Conservation (phyloP, 1,284 basidiomycete genomes). For the Ceratobasidium sp. region DNA sequence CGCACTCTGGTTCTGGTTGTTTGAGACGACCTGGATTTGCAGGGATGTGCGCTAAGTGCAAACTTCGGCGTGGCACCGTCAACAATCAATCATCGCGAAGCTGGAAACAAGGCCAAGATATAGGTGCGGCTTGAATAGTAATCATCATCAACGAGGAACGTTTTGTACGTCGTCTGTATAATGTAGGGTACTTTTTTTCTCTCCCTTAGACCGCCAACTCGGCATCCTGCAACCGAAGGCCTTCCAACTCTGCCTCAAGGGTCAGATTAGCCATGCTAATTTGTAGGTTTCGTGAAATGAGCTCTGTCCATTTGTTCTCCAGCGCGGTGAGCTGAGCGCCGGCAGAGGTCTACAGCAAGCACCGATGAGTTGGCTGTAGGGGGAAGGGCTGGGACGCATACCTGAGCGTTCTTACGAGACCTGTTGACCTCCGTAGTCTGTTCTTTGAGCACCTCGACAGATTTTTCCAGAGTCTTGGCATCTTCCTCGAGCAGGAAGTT, state of each 20-base stretch:
- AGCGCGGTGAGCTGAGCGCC: conserved; percentile 79
- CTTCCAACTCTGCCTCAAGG: conserved; percentile 70
- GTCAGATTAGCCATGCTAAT: conserved; percentile 92
- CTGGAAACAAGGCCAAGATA: conserved; percentile 58
- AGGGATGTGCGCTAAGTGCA: conserved; percentile 70
- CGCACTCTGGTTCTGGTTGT: conserved; percentile 5
- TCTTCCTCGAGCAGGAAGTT: conserved; percentile 86
- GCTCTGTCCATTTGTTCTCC: conserved; percentile 86
- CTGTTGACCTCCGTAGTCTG: conserved; percentile 83
- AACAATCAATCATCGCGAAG: conserved; percentile 70
- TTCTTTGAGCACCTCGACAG: conserved; percentile 74
- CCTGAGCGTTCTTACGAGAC: conserved; percentile 83
- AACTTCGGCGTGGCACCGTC: conserved; percentile 84
- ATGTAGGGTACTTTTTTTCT: conserved; percentile 16
- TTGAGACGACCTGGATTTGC: conserved; percentile 43
- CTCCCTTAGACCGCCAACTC: conserved; percentile 43
- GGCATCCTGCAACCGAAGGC: conserved; percentile 49
- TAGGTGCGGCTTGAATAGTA: conserved; percentile 43
- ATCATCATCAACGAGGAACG: background rate
- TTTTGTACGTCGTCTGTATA: conserved; percentile 3
- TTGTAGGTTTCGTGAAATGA: conserved; percentile 85
- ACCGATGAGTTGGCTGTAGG: conserved; percentile 46
- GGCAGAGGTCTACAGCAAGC: conserved; percentile 62
- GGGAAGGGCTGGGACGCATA: conserved; percentile 51
- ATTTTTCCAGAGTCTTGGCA: conserved; percentile 73